Evolutionary conservation across 2,329 filamentous ascomycete genomes (phyloP).

Genomic region (Elsinoe australis): DNA sequence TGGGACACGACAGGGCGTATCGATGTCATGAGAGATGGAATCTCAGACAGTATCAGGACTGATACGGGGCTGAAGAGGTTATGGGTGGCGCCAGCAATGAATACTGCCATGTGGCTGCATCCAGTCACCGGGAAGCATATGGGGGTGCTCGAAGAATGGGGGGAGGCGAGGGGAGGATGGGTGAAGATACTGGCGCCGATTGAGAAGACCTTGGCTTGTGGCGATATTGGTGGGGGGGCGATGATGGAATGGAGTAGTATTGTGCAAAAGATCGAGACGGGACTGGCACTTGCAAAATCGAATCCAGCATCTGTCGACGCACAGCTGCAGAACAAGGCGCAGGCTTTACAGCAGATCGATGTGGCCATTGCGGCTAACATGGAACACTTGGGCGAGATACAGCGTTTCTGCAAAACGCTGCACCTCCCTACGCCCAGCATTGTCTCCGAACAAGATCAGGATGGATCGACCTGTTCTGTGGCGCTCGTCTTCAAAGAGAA

Average conservation of each 20-base stretch:
- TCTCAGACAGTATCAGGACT: conserved; percentile 20
- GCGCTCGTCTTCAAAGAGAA: no score
- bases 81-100: conserved; percentile 75
- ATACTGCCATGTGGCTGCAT: conserved; percentile 83
- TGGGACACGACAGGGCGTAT: conserved; percentile 71
- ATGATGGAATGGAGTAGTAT: conserved; percentile 79
- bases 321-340: no score
- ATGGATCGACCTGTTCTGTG: no score
- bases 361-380: no score
- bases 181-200: conserved; percentile 66
- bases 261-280: conserved; percentile 55
- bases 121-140: conserved; percentile 71
- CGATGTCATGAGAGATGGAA: conserved; percentile 35
- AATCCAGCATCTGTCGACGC: no score
- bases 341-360: no score
- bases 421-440: no score
- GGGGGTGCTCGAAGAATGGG: conserved; percentile 66
- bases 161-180: conserved; percentile 43
- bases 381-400: no score
- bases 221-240: conserved; percentile 71
- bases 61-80: conserved; percentile 53
- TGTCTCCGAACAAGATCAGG: no score
- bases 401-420: no score
- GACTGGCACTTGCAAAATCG: conserved; percentile 23
- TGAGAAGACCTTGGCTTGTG: conserved; percentile 73